Conservation (phyloP, 2,329 filamentous ascomycete species). For the Sordariomycetes sp. region DNA sequence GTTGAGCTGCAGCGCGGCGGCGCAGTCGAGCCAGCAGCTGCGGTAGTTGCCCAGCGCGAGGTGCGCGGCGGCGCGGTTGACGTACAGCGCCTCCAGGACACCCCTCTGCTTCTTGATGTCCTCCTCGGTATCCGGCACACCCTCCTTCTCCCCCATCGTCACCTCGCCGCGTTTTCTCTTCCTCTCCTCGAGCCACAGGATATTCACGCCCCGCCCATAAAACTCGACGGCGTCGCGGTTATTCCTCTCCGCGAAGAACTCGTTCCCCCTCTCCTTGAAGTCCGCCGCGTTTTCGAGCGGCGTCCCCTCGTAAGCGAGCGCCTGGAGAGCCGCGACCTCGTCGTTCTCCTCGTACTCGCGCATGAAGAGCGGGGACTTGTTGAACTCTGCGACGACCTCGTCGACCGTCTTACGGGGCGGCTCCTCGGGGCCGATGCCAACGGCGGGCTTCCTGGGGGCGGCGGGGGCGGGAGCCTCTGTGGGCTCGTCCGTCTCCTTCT, state of each 20-base stretch:
- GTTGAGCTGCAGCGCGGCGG: slow-evolving; percentile 65
- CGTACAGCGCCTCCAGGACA: slow-evolving; percentile 63
- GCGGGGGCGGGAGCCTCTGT: not conserved
- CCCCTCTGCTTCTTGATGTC: slow-evolving; percentile 45
- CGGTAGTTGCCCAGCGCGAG: slow-evolving; percentile 82
- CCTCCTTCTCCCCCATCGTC: slow-evolving; percentile 9
- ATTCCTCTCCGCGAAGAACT: slow-evolving; percentile 59
- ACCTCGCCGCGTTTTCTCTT: slow-evolving; percentile 29
- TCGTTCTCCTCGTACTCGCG: slow-evolving; percentile 79
- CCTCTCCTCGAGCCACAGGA: slow-evolving; percentile 52
- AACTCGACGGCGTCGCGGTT: slow-evolving; percentile 83
- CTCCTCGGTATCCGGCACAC: slow-evolving; percentile 27
- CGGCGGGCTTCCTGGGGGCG: slow-evolving; percentile 39
- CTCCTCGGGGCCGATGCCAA: slow-evolving; percentile 27
- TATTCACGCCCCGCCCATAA: slow-evolving; percentile 73
- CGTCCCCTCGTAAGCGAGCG: slow-evolving; percentile 86
- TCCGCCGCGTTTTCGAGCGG: slow-evolving; percentile 68
- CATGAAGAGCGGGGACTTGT: slow-evolving; percentile 80
- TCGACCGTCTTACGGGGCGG: slow-evolving; percentile 31
- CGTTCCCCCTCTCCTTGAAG: slow-evolving; percentile 89
- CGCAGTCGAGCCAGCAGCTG: slow-evolving; percentile 74
- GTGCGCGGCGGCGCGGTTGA: slow-evolving; percentile 84
- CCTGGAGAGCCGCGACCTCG: slow-evolving; percentile 74
- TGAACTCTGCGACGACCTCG: slow-evolving; percentile 42
- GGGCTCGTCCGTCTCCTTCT: not conserved